These are phyloP conservation scores for Fusarium cicatricum DNA, from an alignment of 2,329 filamentous ascomycete species.

Conservation along the genomic window DNA sequence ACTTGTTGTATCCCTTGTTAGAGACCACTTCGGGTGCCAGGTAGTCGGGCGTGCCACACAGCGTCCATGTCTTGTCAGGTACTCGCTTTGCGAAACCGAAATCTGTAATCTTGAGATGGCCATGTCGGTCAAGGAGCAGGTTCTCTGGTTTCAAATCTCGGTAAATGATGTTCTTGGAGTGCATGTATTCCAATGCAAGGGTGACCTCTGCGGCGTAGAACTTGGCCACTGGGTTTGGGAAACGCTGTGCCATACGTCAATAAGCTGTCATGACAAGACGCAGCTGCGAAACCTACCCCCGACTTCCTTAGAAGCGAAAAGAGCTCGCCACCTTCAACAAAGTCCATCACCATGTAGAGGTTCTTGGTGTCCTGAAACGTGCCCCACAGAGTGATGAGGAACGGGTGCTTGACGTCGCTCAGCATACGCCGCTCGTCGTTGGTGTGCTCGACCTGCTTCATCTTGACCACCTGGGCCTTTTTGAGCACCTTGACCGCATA, in stretches of 20 bases:
- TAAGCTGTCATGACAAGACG: not conserved
- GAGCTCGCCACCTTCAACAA: constrained; percentile 96
- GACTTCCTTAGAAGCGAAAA: constrained; percentile 96
- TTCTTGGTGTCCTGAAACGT: constrained; percentile 97
- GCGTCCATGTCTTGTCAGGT: constrained; percentile 98
- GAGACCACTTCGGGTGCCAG: constrained; percentile 98
- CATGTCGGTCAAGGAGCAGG: constrained; percentile 87
- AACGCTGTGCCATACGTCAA: constrained; percentile 68
- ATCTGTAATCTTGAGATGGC: constrained; percentile 96
- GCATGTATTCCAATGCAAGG: constrained; percentile 92
- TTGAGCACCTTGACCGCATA: constrained; percentile 99
- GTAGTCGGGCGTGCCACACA: constrained; percentile 97
- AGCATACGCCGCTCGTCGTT: constrained; percentile 98
- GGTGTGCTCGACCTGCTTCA: constrained; percentile 99
- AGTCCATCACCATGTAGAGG: constrained; percentile 99
- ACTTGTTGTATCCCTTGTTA: constrained; percentile 99
- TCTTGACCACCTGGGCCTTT: constrained; percentile 98
- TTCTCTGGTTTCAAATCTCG: constrained; percentile 97
- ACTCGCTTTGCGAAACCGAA: constrained; percentile 99
- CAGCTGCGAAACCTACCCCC: constrained; percentile 65
- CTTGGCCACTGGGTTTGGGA: constrained; percentile 98
- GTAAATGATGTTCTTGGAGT: constrained; percentile 96
- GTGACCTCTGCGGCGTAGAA: constrained; percentile 99
- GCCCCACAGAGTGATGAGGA: constrained; percentile 97
- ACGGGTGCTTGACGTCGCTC: constrained; percentile 95